phyloP scores from a whole-genome alignment of 2,329 filamentous ascomycete species.

The Colletotrichum musicola region DNA sequence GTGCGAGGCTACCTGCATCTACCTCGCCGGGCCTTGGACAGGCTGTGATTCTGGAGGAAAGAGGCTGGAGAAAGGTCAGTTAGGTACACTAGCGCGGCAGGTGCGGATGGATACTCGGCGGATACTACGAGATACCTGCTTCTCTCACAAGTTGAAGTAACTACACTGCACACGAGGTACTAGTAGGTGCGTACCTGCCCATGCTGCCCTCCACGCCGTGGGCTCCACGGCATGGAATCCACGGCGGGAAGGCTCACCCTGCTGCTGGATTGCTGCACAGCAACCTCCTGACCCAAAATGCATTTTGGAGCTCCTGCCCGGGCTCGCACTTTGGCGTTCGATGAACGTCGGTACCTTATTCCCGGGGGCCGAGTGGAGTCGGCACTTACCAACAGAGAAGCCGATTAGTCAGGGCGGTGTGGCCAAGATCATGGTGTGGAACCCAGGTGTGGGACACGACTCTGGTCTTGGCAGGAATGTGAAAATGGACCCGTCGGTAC shows the following conservation, averaged over 20 bases:
- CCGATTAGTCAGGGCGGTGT: conserved; percentile 26
- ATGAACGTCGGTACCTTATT: background rate
- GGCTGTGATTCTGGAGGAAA: background rate
- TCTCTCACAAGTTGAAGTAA: no score
- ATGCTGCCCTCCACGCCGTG: no score
- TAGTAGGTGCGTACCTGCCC: no score
- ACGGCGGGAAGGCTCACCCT: no score
- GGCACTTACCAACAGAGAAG: conserved; percentile 29
- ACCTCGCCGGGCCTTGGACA: background rate
- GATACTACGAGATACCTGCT: background rate
- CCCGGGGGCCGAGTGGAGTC: conserved; percentile 17
- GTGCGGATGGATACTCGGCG: background rate
- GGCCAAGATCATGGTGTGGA: background rate
- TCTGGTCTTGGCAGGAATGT: no score
- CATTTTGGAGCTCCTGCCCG: background rate
- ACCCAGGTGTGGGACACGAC: background rate
- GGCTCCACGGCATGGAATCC: no score
- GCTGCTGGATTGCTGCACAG: background rate
- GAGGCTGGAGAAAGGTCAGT: background rate
- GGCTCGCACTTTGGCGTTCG: background rate
- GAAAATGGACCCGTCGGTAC: conserved; percentile 6
- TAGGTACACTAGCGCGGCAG: background rate
- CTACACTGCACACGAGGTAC: no score
- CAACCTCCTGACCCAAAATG: background rate
- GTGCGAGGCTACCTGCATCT: background rate